Base-by-base conservation (phyloP, 805 yeast species). In the Lipomyces yamanashiensis region DNA sequence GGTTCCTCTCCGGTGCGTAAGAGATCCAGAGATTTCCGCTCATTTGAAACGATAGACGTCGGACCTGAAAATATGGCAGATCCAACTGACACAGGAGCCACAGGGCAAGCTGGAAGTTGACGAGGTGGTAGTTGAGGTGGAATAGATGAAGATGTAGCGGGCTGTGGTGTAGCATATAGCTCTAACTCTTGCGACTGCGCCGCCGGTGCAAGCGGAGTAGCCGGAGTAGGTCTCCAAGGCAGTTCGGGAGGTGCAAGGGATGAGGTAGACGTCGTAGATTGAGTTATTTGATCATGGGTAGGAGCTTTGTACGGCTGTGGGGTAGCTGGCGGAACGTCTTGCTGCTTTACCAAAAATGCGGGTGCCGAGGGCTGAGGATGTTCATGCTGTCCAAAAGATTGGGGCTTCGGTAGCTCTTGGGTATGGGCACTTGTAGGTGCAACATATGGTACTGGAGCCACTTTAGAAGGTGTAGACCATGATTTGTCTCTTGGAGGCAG, bases 31-130 rank as follows among this genome's bases (percentile, higher is more conserved):
- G 64, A 61, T 28, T 43, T 40, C 36, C 64, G 36, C 33, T 57
- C 64, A 23, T 48, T 21, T 8, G 44, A 23, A 15, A 51, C 61
- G 19, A 60, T 60, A 2, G 63, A 50, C 15, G 54, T 61, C 12
- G 57, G 61, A 12, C 59, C 63, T 15, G 54, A 36, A 13, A 28
- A 17, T 21, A 43, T 2, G 5, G 23, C 13, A 10, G 57, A 33
- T 2, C 19, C n/a, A 34, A 17, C 50, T 7, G 15, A 33, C 36
- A 23, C 43, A 17, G 54, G 47, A 8, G 39, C 19, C 7, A 47
- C 36, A 6, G 44, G 39, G 40, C 12, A 54, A 3, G 28, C n/a
- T 6, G 49, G 47, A 6, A 17, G 55, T 36, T 58, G 57, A 21
- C 55, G 55, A 8, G 57, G 57, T 5, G 57, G 57, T n/a, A 41